These are phyloP conservation scores for Aspergillus sojae DNA, from an alignment of 2,329 filamentous ascomycete genomes.

Conservation along the genomic window DNA sequence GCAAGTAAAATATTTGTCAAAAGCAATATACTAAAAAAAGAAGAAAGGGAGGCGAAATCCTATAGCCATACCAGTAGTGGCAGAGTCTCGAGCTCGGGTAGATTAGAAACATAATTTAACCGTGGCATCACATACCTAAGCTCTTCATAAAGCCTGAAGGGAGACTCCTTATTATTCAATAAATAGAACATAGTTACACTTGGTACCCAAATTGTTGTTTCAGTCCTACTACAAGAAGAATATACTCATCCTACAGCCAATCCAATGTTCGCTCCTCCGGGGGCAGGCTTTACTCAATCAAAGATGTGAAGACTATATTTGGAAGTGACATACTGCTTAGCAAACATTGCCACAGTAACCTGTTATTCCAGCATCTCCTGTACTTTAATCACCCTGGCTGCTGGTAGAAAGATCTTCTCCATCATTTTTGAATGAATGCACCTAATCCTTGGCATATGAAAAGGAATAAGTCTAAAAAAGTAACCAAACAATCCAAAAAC, in stretches of 20 bases:
- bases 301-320: too few species aligned
- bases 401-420: not conserved
- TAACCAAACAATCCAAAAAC: not conserved
- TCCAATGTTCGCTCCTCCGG: too few species aligned
- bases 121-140: not conserved
- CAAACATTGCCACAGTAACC: not conserved
- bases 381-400: not conserved
- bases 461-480: not conserved
- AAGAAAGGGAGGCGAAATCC: not conserved
- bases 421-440: not conserved
- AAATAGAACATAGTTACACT: not conserved
- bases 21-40: not conserved
- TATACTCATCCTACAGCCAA: not conserved
- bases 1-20: not conserved
- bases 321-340: too few species aligned
- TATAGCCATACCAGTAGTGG: not conserved
- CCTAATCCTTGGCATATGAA: not conserved
- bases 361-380: not conserved
- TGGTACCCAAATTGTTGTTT: not conserved
- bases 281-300: too few species aligned
- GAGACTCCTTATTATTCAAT: not conserved
- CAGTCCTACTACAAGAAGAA: constrained; percentile 6
- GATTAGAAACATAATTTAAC: not conserved
- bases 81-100: not conserved
- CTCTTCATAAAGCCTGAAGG: not conserved